A percentile compares a stretch with the other conserved stretches of the same genome.
Evolutionary conservation across 441 rosid genomes (phyloP).

Genomic region (Omphalea diandra): DNA sequence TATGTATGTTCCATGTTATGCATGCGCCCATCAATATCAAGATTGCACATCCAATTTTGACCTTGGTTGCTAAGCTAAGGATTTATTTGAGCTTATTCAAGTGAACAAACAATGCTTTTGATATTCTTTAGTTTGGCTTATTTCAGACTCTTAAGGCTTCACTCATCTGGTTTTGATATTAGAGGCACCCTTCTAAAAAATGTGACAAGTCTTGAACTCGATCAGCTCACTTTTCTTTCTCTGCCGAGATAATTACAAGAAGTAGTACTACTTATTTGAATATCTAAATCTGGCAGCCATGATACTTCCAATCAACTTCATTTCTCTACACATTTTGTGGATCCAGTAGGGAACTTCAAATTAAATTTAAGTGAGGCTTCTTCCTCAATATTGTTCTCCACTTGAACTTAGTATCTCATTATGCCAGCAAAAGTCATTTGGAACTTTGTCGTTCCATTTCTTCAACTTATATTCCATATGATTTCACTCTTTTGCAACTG

Average conservation of each 20-base stretch:
- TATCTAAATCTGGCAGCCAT: not conserved
- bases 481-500: not conserved
- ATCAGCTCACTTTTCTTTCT: no score
- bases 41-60: not conserved
- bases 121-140: not conserved
- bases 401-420: not conserved
- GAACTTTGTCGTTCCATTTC: not conserved
- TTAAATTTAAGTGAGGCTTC: not conserved
- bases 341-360: not conserved
- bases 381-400: not conserved
- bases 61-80: not conserved
- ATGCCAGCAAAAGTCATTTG: not conserved
- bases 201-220: no score
- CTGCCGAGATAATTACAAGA: no score
- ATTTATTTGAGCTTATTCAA: not conserved
- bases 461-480: not conserved
- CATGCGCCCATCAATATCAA: not conserved
- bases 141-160: not conserved
- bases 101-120: not conserved
- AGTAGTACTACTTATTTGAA: no score
- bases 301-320: not conserved
- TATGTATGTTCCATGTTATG: no score
- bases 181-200: not conserved
- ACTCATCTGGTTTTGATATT: not conserved
- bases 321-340: not conserved